Evolutionary conservation across 1,284 basidiomycete genomes (phyloP).

Genomic region (Paramarasmius palmivorus): DNA sequence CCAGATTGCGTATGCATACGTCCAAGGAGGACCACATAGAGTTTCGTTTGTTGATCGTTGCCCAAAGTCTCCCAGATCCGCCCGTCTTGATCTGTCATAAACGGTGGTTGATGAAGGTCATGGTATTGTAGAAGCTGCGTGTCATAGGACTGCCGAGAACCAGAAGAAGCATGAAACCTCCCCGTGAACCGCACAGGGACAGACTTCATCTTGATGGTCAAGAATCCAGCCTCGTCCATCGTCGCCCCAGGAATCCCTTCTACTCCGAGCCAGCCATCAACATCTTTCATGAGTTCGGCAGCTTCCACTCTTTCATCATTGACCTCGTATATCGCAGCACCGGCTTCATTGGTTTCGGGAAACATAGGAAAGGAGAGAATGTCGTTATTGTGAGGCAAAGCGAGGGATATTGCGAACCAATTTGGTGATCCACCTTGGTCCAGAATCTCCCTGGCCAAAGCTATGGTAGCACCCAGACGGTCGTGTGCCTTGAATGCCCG

Average conservation of each 20-base stretch:
- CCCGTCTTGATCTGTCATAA: neutral
- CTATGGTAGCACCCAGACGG: neutral
- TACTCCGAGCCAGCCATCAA: neutral
- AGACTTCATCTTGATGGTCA: neutral
- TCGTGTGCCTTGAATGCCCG: neutral
- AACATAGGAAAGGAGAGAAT: neutral
- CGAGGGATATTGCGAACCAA: neutral
- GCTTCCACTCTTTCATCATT: neutral
- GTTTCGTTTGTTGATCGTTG: neutral
- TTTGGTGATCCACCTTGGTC: neutral
- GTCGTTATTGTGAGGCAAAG: neutral
- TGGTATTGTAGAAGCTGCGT: neutral
- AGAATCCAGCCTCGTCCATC: neutral
- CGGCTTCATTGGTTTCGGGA: conserved; percentile 2
- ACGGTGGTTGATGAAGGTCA: neutral
- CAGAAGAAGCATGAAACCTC: neutral
- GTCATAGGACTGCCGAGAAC: neutral
- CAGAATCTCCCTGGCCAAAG: neutral
- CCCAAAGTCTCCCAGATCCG: neutral
- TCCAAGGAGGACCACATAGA: neutral
- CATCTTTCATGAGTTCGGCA: conserved; percentile 1
- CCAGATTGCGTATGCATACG: neutral
- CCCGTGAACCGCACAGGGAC: neutral
- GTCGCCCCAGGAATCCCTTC: neutral
- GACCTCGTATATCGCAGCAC: neutral